Conservation (phyloP, 148 eudicot genomes). For the Hydrangea macrophylla region DNA sequence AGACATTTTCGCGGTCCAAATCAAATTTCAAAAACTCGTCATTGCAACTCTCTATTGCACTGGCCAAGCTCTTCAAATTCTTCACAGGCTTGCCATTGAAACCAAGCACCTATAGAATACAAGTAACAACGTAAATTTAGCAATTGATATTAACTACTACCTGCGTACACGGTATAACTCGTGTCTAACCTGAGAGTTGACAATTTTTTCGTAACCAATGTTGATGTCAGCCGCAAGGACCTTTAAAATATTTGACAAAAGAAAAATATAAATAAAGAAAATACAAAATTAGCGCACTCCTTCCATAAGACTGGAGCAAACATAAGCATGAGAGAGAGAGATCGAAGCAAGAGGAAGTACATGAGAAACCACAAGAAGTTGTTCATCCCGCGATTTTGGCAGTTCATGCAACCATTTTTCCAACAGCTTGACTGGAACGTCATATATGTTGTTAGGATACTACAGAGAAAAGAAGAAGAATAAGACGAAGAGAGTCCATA, state of each 20-base stretch:
- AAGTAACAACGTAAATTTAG: background rate
- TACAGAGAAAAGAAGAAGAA: slow-evolving; percentile 33
- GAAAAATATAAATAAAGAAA: background rate
- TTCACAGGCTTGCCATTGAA: slow-evolving; percentile 43
- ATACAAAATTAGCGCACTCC: background rate
- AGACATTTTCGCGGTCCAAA: slow-evolving; percentile 37
- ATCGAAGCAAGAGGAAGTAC: slow-evolving; percentile 28
- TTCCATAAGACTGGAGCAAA: background rate
- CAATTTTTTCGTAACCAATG: slow-evolving; percentile 90
- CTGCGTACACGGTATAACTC: too few species aligned
- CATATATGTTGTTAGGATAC: slow-evolving; percentile 88
- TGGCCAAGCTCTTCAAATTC: slow-evolving; percentile 38
- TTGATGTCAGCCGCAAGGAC: slow-evolving; percentile 94
- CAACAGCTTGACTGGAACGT: slow-evolving; percentile 92
- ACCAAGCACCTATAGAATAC: slow-evolving; percentile 27
- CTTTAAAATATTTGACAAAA: slow-evolving; percentile 30
- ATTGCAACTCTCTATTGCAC: slow-evolving; percentile 29
- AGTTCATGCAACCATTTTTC: slow-evolving; percentile 78
- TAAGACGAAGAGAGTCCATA: too few species aligned
- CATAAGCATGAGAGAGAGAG: too few species aligned
- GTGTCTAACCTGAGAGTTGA: slow-evolving; percentile 72
- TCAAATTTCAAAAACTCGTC: slow-evolving; percentile 39
- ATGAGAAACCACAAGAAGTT: slow-evolving; percentile 90
- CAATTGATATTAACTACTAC: too few species aligned
- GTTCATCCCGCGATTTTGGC: slow-evolving; percentile 76